Evolutionary conservation across 129 eudicot species (phyloP).

Genomic region (Escallonia herrerae): DNA sequence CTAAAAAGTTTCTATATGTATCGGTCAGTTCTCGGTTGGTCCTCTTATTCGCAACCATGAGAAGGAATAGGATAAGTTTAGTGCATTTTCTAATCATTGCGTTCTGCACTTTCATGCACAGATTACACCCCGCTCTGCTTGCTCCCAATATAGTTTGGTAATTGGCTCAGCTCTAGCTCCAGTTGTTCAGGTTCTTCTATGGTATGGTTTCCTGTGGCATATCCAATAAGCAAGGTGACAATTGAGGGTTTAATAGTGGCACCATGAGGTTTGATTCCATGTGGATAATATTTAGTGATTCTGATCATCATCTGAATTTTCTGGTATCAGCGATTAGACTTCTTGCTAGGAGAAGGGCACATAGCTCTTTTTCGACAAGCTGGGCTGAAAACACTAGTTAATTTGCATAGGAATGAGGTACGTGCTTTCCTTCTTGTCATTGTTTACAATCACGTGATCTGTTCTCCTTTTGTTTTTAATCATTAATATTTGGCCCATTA

Average conservation of each 20-base stretch:
- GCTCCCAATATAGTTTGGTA: slow-evolving; percentile 45
- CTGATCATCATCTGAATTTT: background rate
- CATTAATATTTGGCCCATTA: background rate
- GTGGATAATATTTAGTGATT: too few species aligned
- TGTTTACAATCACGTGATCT: background rate
- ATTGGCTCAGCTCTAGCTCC: slow-evolving; percentile 67
- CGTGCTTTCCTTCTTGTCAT: background rate
- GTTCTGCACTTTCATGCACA: slow-evolving; percentile 7
- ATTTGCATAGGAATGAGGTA: slow-evolving; percentile 52
- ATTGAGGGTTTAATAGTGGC: background rate
- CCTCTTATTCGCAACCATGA: too few species aligned
- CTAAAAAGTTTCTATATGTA: too few species aligned
- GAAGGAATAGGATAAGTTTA: background rate
- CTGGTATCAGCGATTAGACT: slow-evolving; percentile 38
- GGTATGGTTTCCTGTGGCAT: slow-evolving; percentile 60
- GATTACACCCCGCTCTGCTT: slow-evolving; percentile 63
- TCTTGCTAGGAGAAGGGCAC: slow-evolving; percentile 43
- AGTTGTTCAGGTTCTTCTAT: slow-evolving; percentile 45
- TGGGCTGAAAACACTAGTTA: slow-evolving; percentile 46
- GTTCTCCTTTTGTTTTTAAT: too few species aligned
- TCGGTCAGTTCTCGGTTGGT: too few species aligned
- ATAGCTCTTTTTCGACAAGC: slow-evolving; percentile 50
- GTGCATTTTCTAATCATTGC: background rate
- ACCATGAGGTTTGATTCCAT: too few species aligned
- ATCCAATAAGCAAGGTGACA: slow-evolving; percentile 59